These are phyloP conservation scores for Tinospora cordifolia DNA, from an alignment of 164 flowering plant species.

Conservation along the genomic window DNA sequence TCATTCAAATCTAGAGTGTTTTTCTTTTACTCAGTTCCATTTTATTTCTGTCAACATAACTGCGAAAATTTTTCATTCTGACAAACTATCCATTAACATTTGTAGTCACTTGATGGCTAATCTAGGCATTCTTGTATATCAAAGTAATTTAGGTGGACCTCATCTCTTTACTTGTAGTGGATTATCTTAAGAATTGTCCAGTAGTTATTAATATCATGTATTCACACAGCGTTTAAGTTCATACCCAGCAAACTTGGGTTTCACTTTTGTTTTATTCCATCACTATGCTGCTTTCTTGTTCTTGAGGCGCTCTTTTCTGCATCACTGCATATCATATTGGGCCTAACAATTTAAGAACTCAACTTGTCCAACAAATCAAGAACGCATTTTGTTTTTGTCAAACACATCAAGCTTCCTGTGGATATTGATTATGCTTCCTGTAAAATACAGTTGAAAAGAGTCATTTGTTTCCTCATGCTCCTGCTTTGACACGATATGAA, in stretches of 20 bases:
- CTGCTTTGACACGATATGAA: slow-evolving; percentile 75
- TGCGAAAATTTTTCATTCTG: too few relatives aligned
- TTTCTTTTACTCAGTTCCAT: too few relatives aligned
- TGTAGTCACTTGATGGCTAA: too few relatives aligned
- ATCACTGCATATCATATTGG: background rate
- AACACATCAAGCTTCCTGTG: background rate
- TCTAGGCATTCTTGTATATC: too few relatives aligned
- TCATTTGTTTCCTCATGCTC: slow-evolving; percentile 50
- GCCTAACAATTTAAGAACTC: background rate
- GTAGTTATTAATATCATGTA: too few relatives aligned
- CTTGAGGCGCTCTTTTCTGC: background rate
- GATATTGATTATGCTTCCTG: slow-evolving; percentile 3
- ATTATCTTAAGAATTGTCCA: too few relatives aligned
- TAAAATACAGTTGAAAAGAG: slow-evolving; percentile 66
- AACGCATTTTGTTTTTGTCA: background rate
- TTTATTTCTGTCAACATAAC: too few relatives aligned
- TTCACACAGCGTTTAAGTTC: too few relatives aligned
- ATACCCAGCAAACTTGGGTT: background rate
- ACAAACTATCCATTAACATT: too few relatives aligned
- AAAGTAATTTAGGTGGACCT: too few relatives aligned
- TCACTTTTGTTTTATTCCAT: background rate
- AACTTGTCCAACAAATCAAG: background rate
- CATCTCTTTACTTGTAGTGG: too few relatives aligned
- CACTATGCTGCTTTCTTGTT: background rate
- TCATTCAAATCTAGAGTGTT: background rate